Conservation (phyloP, 495 filamentous ascomycete species). For the Penicillium dipodomyicola region DNA sequence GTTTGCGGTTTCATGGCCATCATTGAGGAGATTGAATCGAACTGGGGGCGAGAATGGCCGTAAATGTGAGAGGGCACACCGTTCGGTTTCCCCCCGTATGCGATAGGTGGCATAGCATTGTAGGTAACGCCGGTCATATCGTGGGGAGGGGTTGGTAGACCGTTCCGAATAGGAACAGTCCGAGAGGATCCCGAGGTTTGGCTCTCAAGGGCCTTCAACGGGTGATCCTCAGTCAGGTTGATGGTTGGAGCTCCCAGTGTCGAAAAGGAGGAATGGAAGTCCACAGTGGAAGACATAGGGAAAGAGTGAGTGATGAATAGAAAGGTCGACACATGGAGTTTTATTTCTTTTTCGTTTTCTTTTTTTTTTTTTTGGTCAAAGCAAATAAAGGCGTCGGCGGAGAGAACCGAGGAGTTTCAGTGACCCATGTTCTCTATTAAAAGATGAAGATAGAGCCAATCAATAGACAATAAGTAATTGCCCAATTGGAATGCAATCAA, state of each 20-base stretch:
- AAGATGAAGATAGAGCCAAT: constrained; percentile 1
- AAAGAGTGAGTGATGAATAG: constrained; percentile 9
- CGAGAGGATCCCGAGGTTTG: constrained; percentile 24
- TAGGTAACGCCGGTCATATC: constrained; percentile 51
- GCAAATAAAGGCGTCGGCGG: constrained; percentile 8
- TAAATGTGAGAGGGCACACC: constrained; percentile 33
- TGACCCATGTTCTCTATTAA: constrained; percentile 11
- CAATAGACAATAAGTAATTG: background rate
- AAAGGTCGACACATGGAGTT: constrained; percentile 26
- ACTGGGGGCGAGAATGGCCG: constrained; percentile 27
- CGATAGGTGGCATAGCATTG: constrained; percentile 36
- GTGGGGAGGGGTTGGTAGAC: constrained; percentile 49
- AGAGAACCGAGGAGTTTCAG: constrained; percentile 13
- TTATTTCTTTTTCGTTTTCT: constrained; percentile 4
- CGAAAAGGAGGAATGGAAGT: constrained; percentile 28
- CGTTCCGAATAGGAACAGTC: constrained; percentile 47
- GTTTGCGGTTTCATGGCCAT: constrained; percentile 28
- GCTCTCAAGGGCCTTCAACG: constrained; percentile 19
- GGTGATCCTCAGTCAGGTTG: constrained; percentile 21
- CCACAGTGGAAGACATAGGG: constrained; percentile 42
- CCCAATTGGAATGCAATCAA: constrained; percentile 23
- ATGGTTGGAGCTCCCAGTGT: constrained; percentile 31
- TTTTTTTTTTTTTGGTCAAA: constrained; percentile 1
- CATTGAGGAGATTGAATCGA: constrained; percentile 28
- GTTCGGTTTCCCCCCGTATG: constrained; percentile 35